These are phyloP conservation scores for Silene latifolia DNA, from an alignment of 148 eudicot species.

Conservation along the genomic window DNA sequence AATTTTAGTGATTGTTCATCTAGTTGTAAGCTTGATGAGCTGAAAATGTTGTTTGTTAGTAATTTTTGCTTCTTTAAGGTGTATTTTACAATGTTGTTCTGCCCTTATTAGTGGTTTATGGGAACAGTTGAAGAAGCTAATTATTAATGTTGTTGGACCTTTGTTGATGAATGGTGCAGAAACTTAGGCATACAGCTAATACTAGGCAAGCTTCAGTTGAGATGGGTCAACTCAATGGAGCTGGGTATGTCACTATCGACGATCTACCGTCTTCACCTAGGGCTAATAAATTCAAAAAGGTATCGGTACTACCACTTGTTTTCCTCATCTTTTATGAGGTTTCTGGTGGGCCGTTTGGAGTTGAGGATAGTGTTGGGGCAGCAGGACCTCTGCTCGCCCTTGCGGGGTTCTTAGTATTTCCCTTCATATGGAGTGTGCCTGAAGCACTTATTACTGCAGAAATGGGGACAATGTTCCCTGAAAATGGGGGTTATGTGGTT, in stretches of 20 bases:
- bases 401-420: constrained; percentile 43
- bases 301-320: constrained; percentile 41
- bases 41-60: neutral
- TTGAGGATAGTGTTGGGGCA: constrained; percentile 53
- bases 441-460: constrained; percentile 53
- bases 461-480: constrained; percentile 56
- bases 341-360: constrained; percentile 48
- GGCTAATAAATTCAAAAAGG: constrained; percentile 32
- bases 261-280: constrained; percentile 31
- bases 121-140: neutral
- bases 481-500: constrained; percentile 50
- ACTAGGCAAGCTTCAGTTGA: constrained; percentile 39
- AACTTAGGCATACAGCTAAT: constrained; percentile 36
- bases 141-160: constrained; percentile 17
- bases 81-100: neutral
- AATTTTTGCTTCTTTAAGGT: neutral
- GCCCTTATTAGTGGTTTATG: neutral
- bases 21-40: constrained; percentile 4
- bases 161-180: constrained; percentile 37
- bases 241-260: constrained; percentile 32
- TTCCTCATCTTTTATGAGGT: constrained; percentile 56
- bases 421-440: constrained; percentile 50
- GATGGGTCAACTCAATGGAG: constrained; percentile 36
- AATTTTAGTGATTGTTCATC: neutral
- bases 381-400: constrained; percentile 52